Percentiles rank a stretch among this genome's conserved stretches.
Conservation (phyloP, 2,329 filamentous ascomycete species). For the Phialemonium atrogriseum region DNA sequence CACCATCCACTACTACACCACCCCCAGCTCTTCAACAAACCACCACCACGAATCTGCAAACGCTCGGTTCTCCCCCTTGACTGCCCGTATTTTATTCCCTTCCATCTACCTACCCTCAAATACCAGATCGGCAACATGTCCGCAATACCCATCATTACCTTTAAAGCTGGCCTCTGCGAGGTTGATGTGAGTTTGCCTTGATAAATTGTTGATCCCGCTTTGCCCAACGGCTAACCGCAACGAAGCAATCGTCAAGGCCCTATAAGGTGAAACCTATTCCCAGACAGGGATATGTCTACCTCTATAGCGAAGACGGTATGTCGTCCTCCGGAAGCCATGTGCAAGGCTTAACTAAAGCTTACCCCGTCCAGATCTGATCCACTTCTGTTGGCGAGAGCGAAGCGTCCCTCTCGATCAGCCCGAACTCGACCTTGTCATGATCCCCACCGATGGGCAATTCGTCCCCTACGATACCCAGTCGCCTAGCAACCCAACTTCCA, state of each 20-base stretch:
- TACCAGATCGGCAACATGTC: slow-evolving; percentile 54
- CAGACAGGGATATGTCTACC: slow-evolving; percentile 80
- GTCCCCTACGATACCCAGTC: slow-evolving; percentile 62
- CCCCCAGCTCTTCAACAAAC: no score
- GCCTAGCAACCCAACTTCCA: slow-evolving; percentile 46
- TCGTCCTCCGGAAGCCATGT: neutral
- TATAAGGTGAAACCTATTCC: slow-evolving; percentile 65
- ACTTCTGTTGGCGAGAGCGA: slow-evolving; percentile 95
- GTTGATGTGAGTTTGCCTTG: slow-evolving; percentile 54
- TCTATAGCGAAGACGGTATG: slow-evolving; percentile 79
- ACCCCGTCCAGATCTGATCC: slow-evolving; percentile 65
- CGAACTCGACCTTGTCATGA: slow-evolving; percentile 86
- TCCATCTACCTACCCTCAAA: neutral
- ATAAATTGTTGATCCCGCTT: no score
- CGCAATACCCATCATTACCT: slow-evolving; percentile 78
- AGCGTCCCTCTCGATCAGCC: slow-evolving; percentile 61
- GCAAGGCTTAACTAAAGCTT: slow-evolving; percentile 1
- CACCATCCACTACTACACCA: no score
- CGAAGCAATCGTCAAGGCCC: slow-evolving; percentile 45
- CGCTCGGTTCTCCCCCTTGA: no score
- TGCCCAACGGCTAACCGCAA: slow-evolving; percentile 12
- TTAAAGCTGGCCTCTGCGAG: slow-evolving; percentile 90
- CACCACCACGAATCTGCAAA: no score
- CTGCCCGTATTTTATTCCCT: neutral
- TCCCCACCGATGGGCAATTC: slow-evolving; percentile 83